Conservation (phyloP, 2,329 filamentous ascomycete genomes). For the Nemania bipapillata region DNA sequence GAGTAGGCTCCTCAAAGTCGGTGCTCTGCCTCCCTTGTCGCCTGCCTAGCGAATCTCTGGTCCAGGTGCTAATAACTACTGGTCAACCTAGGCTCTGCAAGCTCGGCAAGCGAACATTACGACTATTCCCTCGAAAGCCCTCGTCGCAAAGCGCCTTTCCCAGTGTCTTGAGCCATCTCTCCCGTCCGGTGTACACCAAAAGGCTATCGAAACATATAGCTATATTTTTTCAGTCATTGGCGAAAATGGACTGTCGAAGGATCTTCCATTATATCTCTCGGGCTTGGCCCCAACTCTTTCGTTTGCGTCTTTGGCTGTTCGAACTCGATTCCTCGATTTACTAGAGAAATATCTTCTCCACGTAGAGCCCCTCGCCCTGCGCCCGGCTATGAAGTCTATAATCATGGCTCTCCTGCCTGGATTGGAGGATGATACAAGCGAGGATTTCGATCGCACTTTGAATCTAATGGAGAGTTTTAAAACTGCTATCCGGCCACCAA, state of each 20-base stretch:
- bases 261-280: constrained; percentile 88
- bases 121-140: constrained; percentile 80
- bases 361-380: constrained; percentile 75
- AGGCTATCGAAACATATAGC: constrained; percentile 91
- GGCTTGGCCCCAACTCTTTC: constrained; percentile 89
- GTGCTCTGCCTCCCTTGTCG: constrained; percentile 28
- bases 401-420: constrained; percentile 90
- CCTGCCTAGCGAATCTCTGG: constrained; percentile 13
- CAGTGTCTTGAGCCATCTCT: constrained; percentile 94
- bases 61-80: constrained; percentile 44
- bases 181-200: constrained; percentile 96
- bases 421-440: constrained; percentile 93
- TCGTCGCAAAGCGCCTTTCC: constrained; percentile 88
- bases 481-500: constrained; percentile 67
- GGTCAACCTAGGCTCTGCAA: constrained; percentile 78
- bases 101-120: constrained; percentile 77
- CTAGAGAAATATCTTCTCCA: constrained; percentile 82
- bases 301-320: constrained; percentile 92
- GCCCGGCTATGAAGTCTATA: constrained; percentile 89
- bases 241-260: constrained; percentile 79
- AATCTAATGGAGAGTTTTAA: constrained; percentile 82
- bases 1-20: constrained; percentile 86
- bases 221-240: constrained; percentile 90
- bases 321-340: constrained; percentile 84
- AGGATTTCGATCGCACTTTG: constrained; percentile 92